These are phyloP conservation scores for Sphaerosporella brunnea DNA, from an alignment of 495 filamentous ascomycete species.

Conservation along the genomic window DNA sequence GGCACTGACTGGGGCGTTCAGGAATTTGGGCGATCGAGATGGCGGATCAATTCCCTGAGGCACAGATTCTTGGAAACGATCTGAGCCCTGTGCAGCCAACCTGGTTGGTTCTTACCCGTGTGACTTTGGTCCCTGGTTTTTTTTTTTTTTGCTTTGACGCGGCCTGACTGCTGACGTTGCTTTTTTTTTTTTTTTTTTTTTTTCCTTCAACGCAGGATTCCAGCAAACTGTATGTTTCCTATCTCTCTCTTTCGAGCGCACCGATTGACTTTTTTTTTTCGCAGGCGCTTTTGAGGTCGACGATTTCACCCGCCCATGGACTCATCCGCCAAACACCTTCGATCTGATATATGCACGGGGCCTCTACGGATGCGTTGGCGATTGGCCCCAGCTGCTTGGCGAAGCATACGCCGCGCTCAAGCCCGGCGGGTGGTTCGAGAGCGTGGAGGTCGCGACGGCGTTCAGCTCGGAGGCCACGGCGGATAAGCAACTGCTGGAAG, in stretches of 20 bases:
- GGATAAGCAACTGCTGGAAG: not conserved
- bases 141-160: too few species aligned
- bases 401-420: conserved; percentile 28
- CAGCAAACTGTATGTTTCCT: conserved; percentile 15
- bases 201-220: conserved; percentile 9
- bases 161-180: too few species aligned
- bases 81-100: conserved; percentile 39
- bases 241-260: not conserved
- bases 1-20: not conserved
- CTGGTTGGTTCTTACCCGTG: conserved; percentile 10
- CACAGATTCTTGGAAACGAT: conserved; percentile 41
- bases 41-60: conserved; percentile 32
- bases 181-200: too few species aligned
- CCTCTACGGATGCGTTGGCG: conserved; percentile 33
- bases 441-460: conserved; percentile 30
- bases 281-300: conserved; percentile 33
- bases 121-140: too few species aligned
- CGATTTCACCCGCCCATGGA: conserved; percentile 33
- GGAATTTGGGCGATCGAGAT: conserved; percentile 37
- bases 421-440: conserved; percentile 37
- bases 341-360: conserved; percentile 40
- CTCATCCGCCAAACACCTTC: conserved; percentile 30
- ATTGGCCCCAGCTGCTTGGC: conserved; percentile 33
- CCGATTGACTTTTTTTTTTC: not conserved
- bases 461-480: conserved; percentile 3